Percentiles rank a stretch among this genome's conserved stretches.
Evolutionary conservation across 108 stramenopile genomes (phyloP).

Genomic region (Fragilariopsis cylindrus): DNA sequence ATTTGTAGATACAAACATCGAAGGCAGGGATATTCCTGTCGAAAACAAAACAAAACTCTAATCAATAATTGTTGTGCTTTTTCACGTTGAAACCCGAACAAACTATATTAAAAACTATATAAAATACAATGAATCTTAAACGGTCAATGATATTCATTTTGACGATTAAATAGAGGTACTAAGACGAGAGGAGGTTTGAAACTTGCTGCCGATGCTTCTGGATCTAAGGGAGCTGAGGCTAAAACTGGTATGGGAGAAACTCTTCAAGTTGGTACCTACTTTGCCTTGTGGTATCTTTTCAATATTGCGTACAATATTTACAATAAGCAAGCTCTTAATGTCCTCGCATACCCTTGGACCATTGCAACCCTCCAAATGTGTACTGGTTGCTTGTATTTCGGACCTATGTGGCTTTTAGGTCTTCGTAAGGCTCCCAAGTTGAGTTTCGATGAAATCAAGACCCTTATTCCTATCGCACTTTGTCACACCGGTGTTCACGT

Average conservation of each 20-base stretch:
- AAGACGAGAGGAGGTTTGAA: conserved; percentile 6
- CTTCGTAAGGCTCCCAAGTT: conserved; percentile 93
- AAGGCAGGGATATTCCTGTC: too few species aligned
- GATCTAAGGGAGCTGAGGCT: conserved; percentile 51
- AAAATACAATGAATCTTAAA: too few species aligned
- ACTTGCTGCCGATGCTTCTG: conserved; percentile 39
- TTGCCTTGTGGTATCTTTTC: conserved; percentile 98
- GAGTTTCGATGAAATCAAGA: conserved; percentile 77
- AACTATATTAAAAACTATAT: too few species aligned
- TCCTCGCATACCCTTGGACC: conserved; percentile 92
- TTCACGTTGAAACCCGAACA: too few species aligned
- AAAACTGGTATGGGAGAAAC: conserved; percentile 60
- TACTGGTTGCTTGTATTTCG: conserved; percentile 89
- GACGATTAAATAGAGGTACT: too few species aligned
- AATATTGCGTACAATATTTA: conserved; percentile 99
- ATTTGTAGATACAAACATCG: too few species aligned
- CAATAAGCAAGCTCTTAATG: conserved; percentile 96
- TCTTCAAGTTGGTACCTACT: conserved; percentile 86
- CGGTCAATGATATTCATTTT: too few species aligned
- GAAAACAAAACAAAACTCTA: too few species aligned
- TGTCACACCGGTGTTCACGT: conserved; percentile 98
- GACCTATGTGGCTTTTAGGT: conserved; percentile 84
- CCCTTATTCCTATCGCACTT: conserved; percentile 91
- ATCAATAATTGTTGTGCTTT: too few species aligned
- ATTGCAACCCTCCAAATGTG: conserved; percentile 96